Base-by-base conservation (phyloP, 1,284 basidiomycete genomes). In the Cystobasidium slooffiae region DNA sequence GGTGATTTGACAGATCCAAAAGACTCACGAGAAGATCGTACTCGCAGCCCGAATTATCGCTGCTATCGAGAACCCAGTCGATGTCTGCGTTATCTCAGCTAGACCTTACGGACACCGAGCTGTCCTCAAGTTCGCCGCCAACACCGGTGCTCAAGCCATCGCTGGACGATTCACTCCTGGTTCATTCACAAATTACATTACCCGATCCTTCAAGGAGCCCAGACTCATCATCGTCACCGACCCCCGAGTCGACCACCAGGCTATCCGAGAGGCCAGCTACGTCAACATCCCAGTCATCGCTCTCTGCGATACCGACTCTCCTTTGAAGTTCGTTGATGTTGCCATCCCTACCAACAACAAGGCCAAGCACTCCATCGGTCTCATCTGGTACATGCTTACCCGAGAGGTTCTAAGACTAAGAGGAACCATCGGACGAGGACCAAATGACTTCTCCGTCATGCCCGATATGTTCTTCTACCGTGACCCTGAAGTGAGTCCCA, bases 211-310 rank as follows among this genome's bases (percentile, higher is more conserved):
- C 92, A 99, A 98, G 88, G 96, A 99, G 87, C 96, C 96, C 81
- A 93, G 96, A 80, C 88, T 99, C 78, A 96, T 99, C 84, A 85
- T 99, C 81, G 95, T 99, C 79, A 98, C 95, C 84, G 96, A 99
- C 87, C 97, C 96, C 80, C 93, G 97, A 79, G 92, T 97, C 78
- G 96, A 99, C 87, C 95, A 98, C 88, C 97, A 99, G 86, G 97
- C 97, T 79, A 99, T 99, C 86, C 93, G 96, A 80, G 96, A 99
- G 87, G 95, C 97, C 70, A 95, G 95, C 75, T 99, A 99, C 85
- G 96, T 98, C 85, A 99, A 99, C 90, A 98, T 99, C 84, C 96
- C 96, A 81, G 96, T 99, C 83, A 97, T 99, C 82, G 96, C 96
- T 75, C 90, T 99, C 81, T 94, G 91, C 86, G 96, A 99, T 87